Percentiles rank a stretch among this genome's conserved stretches.
Evolutionary conservation across 441 rosid genomes (phyloP).

Genomic region (Bocquillonia castaneifolia): DNA sequence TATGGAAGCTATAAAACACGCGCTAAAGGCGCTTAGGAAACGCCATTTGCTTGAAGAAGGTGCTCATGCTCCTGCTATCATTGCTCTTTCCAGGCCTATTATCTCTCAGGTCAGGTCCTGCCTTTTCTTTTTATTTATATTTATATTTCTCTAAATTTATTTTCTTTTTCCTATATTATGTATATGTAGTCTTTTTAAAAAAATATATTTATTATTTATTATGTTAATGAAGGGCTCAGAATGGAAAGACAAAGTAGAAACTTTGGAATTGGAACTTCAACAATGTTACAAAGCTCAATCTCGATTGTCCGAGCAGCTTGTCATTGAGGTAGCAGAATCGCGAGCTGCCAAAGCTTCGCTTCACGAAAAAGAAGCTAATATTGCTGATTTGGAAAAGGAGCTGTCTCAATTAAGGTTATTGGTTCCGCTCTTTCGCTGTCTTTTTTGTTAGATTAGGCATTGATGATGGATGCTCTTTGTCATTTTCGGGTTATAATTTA

Average conservation of each 20-base stretch:
- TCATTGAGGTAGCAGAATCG: constrained; percentile 75
- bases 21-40: constrained; percentile 67
- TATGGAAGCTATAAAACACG: constrained; percentile 67
- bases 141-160: neutral
- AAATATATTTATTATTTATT: neutral
- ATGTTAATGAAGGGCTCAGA: constrained; percentile 59
- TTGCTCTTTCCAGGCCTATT: constrained; percentile 78
- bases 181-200: no score
- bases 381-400: constrained; percentile 47
- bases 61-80: constrained; percentile 76
- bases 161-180: no score
- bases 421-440: neutral
- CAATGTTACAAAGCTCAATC: constrained; percentile 93
- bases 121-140: neutral
- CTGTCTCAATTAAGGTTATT: constrained; percentile 54
- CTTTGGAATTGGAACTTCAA: constrained; percentile 69
- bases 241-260: constrained; percentile 92
- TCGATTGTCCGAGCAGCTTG: constrained; percentile 81
- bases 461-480: no score
- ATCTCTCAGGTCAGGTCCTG: constrained; percentile 56
- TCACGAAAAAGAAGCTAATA: constrained; percentile 59
- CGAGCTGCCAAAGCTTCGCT: constrained; percentile 64
- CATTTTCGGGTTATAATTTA: constrained; percentile 14
- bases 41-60: constrained; percentile 91
- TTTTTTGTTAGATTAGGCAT: neutral